Base-by-base conservation (phyloP, 306 rosid species). In the Rosa chinensis region DNA sequence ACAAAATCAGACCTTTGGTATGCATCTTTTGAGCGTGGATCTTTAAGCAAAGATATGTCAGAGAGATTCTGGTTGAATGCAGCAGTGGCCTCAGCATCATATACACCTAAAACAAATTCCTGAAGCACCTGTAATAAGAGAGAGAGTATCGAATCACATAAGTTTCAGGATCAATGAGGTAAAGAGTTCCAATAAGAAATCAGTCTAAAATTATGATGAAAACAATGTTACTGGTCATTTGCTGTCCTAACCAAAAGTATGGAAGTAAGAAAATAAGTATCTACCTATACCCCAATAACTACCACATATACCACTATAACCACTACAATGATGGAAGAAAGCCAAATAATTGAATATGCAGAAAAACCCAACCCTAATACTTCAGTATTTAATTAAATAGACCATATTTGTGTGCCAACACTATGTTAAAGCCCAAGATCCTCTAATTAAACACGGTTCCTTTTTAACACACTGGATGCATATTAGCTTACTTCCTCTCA, bases 11-110 rank as follows among this genome's bases (percentile, higher is more conserved):
- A 91, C 99, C 97, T 91, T 87, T 91, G 97, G 75, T 97, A 91
- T 72, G 98, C 97, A 70, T 95, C 99, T 83, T 90, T 90, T 39
- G 98, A 92, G 79, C 94, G 98, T 70, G 98, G 98, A 88, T 95
- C 98, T 80, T 92, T 91, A 75, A 92, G 81, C n/a, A 88, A 82
- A 77, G 99, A 91, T 80, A 93, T 85, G 84, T 95, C 94, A 18
- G 99, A 92, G 52, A 92, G 92, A 82, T 95, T 95, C 85, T 82
- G 86, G 85, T 95, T 91, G 81, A 82, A 83, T 64, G 86, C 88
- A 79, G 93, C 89, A 13, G 98, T 95, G 76, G 94, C 96, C 84
- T 92, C 98, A 0, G 85, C 92, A 88, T 95, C 96, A 77, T 84
- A 95, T 56, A 25, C 89, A 48, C 99, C 99, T 81, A 95, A 87